phyloP scores from a whole-genome alignment of 2,329 filamentous ascomycete species.

The Stemphylium vesicarium region DNA sequence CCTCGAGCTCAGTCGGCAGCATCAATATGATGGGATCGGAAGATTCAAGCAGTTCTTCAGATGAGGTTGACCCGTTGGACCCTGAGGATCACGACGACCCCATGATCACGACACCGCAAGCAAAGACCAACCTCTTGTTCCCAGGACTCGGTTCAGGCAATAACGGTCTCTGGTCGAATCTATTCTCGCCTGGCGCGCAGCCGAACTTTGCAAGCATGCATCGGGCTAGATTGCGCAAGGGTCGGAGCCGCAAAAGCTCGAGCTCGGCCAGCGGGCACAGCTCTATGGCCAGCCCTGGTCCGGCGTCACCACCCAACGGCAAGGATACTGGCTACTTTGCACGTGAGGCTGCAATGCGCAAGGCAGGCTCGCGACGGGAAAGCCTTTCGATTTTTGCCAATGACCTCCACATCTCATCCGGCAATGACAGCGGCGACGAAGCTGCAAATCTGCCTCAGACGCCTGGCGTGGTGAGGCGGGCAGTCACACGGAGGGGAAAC shows the following conservation, averaged over 20 bases:
- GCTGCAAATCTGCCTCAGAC: conserved; percentile 58
- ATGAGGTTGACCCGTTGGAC: conserved; percentile 58
- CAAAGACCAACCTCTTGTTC: conserved; percentile 62
- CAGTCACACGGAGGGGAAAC: conserved; percentile 86
- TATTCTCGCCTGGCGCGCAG: conserved; percentile 70
- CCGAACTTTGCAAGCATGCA: conserved; percentile 83
- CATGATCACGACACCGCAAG: conserved; percentile 83
- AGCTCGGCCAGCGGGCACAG: conserved; percentile 73
- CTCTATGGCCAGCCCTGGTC: conserved; percentile 71
- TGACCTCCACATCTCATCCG: conserved; percentile 78
- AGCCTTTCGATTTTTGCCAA: conserved; percentile 91
- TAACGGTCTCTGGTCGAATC: conserved; percentile 67
- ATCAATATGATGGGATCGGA: conserved; percentile 81
- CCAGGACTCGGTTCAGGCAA: conserved; percentile 48
- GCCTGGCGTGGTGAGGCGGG: conserved; percentile 78
- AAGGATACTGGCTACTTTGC: conserved; percentile 62
- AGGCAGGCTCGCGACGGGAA: conserved; percentile 71
- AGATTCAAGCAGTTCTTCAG: conserved; percentile 73
- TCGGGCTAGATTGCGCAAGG: conserved; percentile 63
- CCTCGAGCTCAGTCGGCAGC: conserved; percentile 81
- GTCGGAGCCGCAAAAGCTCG: conserved; percentile 68
- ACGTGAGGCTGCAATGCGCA: conserved; percentile 56
- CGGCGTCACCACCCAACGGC: conserved; percentile 76
- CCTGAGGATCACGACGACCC: conserved; percentile 65
- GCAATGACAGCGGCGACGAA: conserved; percentile 81